Evolutionary conservation across 2,329 filamentous ascomycete genomes (phyloP).

Genomic region (Aspergillus pseudoglaucus): DNA sequence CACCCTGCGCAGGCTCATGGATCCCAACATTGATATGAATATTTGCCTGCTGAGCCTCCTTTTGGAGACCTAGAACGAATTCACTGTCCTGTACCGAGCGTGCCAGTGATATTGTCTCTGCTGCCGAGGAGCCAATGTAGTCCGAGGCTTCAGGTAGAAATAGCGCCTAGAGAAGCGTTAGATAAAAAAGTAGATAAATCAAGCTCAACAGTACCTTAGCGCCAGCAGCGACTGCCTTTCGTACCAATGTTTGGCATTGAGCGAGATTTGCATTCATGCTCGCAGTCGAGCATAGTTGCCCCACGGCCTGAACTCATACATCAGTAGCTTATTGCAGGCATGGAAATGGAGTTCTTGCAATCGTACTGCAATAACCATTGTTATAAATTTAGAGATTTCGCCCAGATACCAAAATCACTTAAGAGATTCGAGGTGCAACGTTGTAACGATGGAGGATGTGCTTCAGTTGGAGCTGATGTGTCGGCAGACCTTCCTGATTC

Average conservation of each 20-base stretch:
- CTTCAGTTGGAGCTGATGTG: neutral
- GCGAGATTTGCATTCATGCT: conserved; percentile 71
- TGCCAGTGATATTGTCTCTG: conserved; percentile 65
- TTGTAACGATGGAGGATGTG: neutral
- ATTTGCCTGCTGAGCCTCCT: conserved; percentile 56
- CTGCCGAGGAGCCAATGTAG: conserved; percentile 67
- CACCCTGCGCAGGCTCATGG: conserved; percentile 60
- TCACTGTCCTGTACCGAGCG: conserved; percentile 58
- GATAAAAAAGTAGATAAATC: neutral
- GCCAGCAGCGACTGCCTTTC: conserved; percentile 65
- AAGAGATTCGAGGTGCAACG: neutral
- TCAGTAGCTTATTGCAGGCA: neutral
- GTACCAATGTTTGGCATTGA: conserved; percentile 66
- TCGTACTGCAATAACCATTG: conserved; percentile 26
- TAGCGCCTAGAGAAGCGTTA: conserved; percentile 50
- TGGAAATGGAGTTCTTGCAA: neutral
- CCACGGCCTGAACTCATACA: conserved; percentile 60
- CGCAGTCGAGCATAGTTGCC: conserved; percentile 81
- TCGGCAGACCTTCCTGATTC: conserved; percentile 20
- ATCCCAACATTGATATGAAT: conserved; percentile 81
- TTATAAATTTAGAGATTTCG: neutral
- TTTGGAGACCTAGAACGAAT: conserved; percentile 70
- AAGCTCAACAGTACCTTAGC: conserved; percentile 56
- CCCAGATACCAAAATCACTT: neutral
- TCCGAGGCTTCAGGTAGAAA: conserved; percentile 91